Percentiles rank a stretch among this genome's conserved stretches.
Evolutionary conservation across 495 filamentous ascomycete genomes (phyloP).

Genomic region (Penicillium cosmopolitanum): DNA sequence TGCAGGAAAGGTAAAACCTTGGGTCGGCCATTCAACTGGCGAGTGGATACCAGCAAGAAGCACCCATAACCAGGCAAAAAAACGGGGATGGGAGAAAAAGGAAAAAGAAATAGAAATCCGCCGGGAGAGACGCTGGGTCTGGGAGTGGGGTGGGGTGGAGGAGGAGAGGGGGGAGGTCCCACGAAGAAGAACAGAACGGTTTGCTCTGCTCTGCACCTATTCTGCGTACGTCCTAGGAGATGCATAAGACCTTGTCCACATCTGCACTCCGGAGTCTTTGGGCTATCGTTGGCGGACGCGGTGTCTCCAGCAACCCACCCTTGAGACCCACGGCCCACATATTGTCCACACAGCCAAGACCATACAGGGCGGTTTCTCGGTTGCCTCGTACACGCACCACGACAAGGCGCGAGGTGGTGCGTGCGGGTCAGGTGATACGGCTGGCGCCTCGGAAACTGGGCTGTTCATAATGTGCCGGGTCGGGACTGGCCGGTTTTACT

Average conservation of each 20-base stretch:
- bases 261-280: slow-evolving; percentile 19
- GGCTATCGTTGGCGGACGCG: slow-evolving; percentile 13
- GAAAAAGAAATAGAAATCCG: background rate
- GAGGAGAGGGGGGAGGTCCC: background rate
- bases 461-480: too few relatives aligned
- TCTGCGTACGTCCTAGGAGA: slow-evolving; percentile 1
- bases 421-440: background rate
- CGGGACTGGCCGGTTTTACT: too few relatives aligned
- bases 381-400: slow-evolving; percentile 7
- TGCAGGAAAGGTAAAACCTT: background rate
- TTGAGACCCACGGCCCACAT: background rate
- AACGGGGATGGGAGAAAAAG: background rate
- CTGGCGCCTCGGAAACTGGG: too few relatives aligned
- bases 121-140: background rate
- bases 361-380: slow-evolving; percentile 10
- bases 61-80: background rate
- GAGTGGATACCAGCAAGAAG: background rate
- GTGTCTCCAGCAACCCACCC: slow-evolving; percentile 13
- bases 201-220: slow-evolving; percentile 5
- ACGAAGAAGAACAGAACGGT: slow-evolving; percentile 16
- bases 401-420: background rate
- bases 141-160: background rate
- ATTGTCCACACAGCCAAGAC: slow-evolving; percentile 1
- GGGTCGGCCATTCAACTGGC: background rate
- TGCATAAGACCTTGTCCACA: slow-evolving; percentile 22